Evolutionary conservation across 805 yeast genomes (phyloP).

Genomic region (Saccharomycopsis sp.): DNA sequence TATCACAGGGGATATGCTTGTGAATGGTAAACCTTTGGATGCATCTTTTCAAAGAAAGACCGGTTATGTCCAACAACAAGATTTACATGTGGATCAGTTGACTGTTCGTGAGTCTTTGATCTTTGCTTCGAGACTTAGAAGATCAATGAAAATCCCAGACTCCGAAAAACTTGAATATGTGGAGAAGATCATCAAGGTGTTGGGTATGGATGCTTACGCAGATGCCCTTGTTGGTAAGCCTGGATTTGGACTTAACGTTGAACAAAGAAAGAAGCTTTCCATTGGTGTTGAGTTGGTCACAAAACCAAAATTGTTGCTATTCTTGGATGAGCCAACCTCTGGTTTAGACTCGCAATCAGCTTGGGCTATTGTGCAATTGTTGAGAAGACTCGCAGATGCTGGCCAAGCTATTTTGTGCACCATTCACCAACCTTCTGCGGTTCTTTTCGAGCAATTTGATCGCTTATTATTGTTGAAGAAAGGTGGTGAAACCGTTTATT

Average conservation of each 20-base stretch:
- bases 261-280: constrained; percentile 47
- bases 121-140: constrained; percentile 46
- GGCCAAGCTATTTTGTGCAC: constrained; percentile 58
- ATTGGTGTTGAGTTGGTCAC: constrained; percentile 52
- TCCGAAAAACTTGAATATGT: constrained; percentile 44
- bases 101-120: constrained; percentile 49
- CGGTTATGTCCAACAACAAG: constrained; percentile 58
- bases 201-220: constrained; percentile 47
- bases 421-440: constrained; percentile 62
- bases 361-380: constrained; percentile 49
- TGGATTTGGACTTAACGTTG: constrained; percentile 47
- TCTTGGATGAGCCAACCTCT: constrained; percentile 57
- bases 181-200: constrained; percentile 41
- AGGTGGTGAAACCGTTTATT: constrained; percentile 68
- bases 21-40: constrained; percentile 45
- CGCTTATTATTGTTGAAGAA: constrained; percentile 52
- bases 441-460: constrained; percentile 53
- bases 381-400: constrained; percentile 42
- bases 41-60: constrained; percentile 46
- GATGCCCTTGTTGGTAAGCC: constrained; percentile 44
- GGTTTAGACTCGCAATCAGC: constrained; percentile 56
- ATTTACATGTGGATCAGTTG: constrained; percentile 43
- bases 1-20: constrained; percentile 51
- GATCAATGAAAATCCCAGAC: constrained; percentile 34
- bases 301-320: constrained; percentile 44